Evolutionary conservation across 73 alveolate species (phyloP).

Genomic region (Paramecium pentaurelia): DNA sequence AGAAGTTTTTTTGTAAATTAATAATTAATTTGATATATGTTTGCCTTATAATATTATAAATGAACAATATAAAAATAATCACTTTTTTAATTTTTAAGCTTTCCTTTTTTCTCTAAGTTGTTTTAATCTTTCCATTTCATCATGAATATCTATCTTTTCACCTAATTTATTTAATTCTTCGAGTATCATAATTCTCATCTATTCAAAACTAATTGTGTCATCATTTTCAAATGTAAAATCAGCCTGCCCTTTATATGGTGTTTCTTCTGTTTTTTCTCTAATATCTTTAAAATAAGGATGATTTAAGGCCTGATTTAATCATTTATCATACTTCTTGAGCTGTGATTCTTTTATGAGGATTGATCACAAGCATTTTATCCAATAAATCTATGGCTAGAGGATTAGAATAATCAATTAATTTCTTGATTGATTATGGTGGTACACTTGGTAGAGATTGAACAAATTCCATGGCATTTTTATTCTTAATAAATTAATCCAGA

Average conservation of each 20-base stretch:
- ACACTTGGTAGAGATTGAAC: conserved; percentile 42
- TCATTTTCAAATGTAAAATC: conserved; percentile 56
- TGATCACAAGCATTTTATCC: conserved; percentile 54
- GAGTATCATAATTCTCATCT: conserved; percentile 26
- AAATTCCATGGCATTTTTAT: conserved; percentile 43
- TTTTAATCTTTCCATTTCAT: conserved; percentile 9
- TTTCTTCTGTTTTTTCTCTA: conserved; percentile 49
- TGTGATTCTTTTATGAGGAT: conserved; percentile 55
- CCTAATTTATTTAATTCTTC: conserved; percentile 54
- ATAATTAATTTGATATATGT: background rate
- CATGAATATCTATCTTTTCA: conserved; percentile 17
- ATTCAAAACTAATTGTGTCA: conserved; percentile 29
- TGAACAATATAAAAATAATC: background rate
- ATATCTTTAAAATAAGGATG: conserved; percentile 54
- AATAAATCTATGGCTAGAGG: conserved; percentile 54
- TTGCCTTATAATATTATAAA: background rate
- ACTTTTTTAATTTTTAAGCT: background rate
- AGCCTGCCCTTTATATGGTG: background rate
- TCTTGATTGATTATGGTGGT: conserved; percentile 17
- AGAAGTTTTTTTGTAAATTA: background rate
- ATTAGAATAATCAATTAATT: conserved; percentile 25
- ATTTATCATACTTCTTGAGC: conserved; percentile 42
- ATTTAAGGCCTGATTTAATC: conserved; percentile 23
- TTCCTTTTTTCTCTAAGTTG: background rate
- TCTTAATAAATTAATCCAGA: conserved; percentile 25